A percentile compares a stretch with the other conserved stretches of the same genome.
Conservation (phyloP, 1,284 basidiomycete species). For the Mycosarcoma maydis region DNA sequence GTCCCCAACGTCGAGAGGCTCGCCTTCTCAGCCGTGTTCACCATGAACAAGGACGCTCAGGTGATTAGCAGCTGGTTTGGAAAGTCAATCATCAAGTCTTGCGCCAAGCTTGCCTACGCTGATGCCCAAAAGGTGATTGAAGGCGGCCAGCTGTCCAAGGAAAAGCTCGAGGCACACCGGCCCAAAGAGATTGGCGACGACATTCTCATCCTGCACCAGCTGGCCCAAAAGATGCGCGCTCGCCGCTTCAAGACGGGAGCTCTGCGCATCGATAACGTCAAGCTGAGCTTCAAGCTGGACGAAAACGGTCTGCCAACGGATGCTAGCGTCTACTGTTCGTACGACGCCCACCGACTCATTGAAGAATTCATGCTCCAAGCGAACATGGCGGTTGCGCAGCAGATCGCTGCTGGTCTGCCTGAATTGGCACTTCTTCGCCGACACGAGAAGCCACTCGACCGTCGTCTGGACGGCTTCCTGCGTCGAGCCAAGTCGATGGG, state of each 20-base stretch:
- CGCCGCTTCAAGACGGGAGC: conserved; percentile 84
- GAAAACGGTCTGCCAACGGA: conserved; percentile 84
- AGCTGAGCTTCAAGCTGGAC: conserved; percentile 82
- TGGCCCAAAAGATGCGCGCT: conserved; percentile 77
- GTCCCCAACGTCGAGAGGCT: conserved; percentile 86
- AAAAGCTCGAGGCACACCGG: conserved; percentile 68
- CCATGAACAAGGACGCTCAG: conserved; percentile 82
- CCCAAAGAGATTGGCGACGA: conserved; percentile 77
- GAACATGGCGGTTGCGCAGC: conserved; percentile 88
- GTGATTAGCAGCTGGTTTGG: conserved; percentile 90
- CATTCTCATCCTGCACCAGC: conserved; percentile 74
- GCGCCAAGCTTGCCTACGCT: conserved; percentile 83
- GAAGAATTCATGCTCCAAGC: conserved; percentile 97
- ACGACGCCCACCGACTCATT: conserved; percentile 81
- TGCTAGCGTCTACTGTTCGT: conserved; percentile 75
- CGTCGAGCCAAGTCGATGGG: conserved; percentile 76
- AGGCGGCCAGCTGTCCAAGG: conserved; percentile 72
- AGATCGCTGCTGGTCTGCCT: conserved; percentile 90
- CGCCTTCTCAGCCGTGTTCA: conserved; percentile 78
- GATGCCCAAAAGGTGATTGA: conserved; percentile 85
- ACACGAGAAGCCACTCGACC: conserved; percentile 90
- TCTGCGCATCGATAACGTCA: conserved; percentile 77
- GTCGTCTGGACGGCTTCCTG: conserved; percentile 67
- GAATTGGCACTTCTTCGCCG: conserved; percentile 93
- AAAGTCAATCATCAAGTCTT: conserved; percentile 89